phyloP scores from a whole-genome alignment of 2,329 filamentous ascomycete species.

The Delphinella strobiligena region DNA sequence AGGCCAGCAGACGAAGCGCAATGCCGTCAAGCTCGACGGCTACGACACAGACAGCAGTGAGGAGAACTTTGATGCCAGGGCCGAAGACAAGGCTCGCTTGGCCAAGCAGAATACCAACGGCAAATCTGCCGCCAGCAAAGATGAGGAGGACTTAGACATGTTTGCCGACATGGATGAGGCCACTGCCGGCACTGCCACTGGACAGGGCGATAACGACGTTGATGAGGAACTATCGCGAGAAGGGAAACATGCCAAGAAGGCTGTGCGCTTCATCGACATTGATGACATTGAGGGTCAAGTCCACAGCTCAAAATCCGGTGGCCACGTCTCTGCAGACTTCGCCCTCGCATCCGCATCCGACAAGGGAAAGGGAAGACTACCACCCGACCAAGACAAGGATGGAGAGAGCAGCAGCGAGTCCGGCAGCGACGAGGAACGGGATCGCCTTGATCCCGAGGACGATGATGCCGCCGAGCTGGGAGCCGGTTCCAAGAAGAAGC shows the following conservation, averaged over 20 bases:
- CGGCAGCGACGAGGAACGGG: constrained; percentile 52
- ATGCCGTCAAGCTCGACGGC: constrained; percentile 90
- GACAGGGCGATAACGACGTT: constrained; percentile 37
- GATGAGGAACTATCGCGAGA: constrained; percentile 40
- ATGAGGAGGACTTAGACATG: constrained; percentile 66
- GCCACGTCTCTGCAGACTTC: constrained; percentile 51
- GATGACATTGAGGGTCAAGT: constrained; percentile 73
- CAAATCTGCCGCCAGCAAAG: constrained; percentile 30
- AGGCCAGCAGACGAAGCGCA: constrained; percentile 67
- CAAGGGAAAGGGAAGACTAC: constrained; percentile 31
- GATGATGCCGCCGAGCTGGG: constrained; percentile 82
- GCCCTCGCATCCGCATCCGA: constrained; percentile 31
- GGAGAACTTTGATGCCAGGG: constrained; percentile 72
- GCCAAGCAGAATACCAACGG: constrained; percentile 23
- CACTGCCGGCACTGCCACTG: constrained; percentile 23
- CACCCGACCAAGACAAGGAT: constrained; percentile 50
- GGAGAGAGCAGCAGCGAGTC: constrained; percentile 48
- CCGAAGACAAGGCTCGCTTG: constrained; percentile 45
- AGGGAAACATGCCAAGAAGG: constrained; percentile 51
- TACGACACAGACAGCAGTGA: constrained; percentile 92
- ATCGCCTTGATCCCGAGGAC: constrained; percentile 52
- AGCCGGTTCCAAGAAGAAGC: constrained; percentile 77
- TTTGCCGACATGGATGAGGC: constrained; percentile 61
- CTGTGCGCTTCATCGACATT: constrained; percentile 46
- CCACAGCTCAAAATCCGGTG: constrained; percentile 58